Percentiles rank a stretch among this genome's conserved stretches.
phyloP scores from a whole-genome alignment of 2,329 filamentous ascomycete genomes.

The Colletotrichum gigasporum region DNA sequence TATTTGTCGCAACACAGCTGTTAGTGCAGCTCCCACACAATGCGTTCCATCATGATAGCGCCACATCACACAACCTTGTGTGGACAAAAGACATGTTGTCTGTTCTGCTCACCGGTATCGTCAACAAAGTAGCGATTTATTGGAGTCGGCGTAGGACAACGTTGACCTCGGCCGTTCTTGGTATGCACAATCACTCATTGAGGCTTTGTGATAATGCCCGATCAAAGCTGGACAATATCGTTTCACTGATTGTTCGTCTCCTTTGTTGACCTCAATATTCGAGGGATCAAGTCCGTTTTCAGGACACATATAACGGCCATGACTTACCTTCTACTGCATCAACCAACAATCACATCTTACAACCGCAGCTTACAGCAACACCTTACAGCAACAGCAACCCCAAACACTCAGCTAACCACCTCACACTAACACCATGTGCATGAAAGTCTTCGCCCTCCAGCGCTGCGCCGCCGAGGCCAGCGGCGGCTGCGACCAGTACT shows the following conservation, averaged over 20 bases:
- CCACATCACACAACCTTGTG: background rate
- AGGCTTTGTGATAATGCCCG: no score
- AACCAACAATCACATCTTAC: background rate
- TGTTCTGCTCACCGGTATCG: background rate
- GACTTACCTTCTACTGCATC: no score
- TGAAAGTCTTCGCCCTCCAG: conserved; percentile 19
- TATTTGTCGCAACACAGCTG: background rate
- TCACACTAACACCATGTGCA: conserved; percentile 6
- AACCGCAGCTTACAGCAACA: background rate
- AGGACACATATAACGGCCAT: no score
- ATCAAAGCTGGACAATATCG: no score
- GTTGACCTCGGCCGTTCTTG: no score
- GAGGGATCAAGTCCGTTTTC: no score
- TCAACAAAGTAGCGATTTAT: no score
- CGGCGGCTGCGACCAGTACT: conserved; percentile 25
- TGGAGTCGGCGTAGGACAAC: no score
- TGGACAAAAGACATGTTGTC: background rate
- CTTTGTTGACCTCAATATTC: no score
- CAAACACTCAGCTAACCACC: background rate
- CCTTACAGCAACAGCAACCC: background rate
- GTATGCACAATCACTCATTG: no score
- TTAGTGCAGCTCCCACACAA: background rate
- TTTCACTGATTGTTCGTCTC: no score
- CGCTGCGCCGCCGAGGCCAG: background rate
- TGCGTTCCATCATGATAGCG: background rate